Evolutionary conservation across 495 filamentous ascomycete species (phyloP).

Genomic region (Polyplosphaeria fusca): DNA sequence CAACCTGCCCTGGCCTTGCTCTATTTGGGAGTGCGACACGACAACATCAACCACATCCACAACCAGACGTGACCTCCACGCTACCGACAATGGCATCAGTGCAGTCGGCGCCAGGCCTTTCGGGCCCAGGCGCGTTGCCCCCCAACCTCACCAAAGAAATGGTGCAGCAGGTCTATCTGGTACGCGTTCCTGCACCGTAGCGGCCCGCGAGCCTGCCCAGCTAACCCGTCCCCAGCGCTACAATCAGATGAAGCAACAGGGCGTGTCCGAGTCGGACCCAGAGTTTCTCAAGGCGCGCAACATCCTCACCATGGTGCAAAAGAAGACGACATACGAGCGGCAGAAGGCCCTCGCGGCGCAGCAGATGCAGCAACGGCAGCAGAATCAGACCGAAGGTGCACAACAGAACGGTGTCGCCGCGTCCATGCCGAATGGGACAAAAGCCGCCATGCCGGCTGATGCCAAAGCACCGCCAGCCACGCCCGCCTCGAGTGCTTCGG

Average conservation of each 20-base stretch:
- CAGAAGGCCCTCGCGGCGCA: constrained; percentile 49
- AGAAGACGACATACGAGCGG: constrained; percentile 54
- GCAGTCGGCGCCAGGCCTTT: constrained; percentile 46
- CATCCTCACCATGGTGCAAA: constrained; percentile 63
- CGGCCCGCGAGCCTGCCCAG: neutral
- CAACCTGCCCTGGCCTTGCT: no score
- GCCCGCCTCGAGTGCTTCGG: constrained; percentile 8
- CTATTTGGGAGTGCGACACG: no score
- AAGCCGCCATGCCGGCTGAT: constrained; percentile 36
- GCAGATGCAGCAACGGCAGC: constrained; percentile 48
- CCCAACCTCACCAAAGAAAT: constrained; percentile 32
- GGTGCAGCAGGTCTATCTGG: constrained; percentile 24
- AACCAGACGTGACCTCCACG: no score
- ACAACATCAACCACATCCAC: no score
- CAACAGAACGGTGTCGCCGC: constrained; percentile 45
- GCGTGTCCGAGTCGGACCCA: constrained; percentile 70
- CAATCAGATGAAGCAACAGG: constrained; percentile 73
- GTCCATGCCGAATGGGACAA: constrained; percentile 53
- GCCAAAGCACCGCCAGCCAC: constrained; percentile 16
- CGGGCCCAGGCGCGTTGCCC: constrained; percentile 25
- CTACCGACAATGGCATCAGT: constrained; percentile 67
- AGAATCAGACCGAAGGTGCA: constrained; percentile 49
- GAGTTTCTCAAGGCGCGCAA: constrained; percentile 73
- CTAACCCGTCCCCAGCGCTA: constrained; percentile 59
- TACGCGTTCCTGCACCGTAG: constrained; percentile 16